Percentiles rank a stretch among this genome's conserved stretches.
Evolutionary conservation across 2,329 filamentous ascomycete species (phyloP).

Genomic region (Colletotrichum somersetense): DNA sequence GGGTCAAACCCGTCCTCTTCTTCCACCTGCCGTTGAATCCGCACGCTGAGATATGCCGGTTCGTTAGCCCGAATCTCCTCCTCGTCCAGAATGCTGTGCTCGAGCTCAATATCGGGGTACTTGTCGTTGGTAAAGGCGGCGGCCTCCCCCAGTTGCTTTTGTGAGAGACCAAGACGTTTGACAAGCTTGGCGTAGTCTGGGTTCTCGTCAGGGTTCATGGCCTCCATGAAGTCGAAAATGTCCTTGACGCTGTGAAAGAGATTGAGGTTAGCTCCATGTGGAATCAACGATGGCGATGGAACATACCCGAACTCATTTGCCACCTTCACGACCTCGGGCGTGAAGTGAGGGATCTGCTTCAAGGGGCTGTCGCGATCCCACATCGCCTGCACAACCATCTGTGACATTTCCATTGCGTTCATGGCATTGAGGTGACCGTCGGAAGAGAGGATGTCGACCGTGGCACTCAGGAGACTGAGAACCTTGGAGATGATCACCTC

Average conservation of each 20-base stretch:
- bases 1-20: constrained; percentile 77
- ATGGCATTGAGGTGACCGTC: constrained; percentile 97
- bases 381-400: constrained; percentile 99
- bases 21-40: constrained; percentile 86
- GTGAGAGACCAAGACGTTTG: constrained; percentile 81
- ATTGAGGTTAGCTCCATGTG: constrained; percentile 49
- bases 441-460: constrained; percentile 94
- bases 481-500: constrained; percentile 88
- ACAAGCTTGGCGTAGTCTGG: constrained; percentile 82
- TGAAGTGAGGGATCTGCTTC: constrained; percentile 98
- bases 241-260: constrained; percentile 78
- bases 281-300: constrained; percentile 16
- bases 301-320: constrained; percentile 82
- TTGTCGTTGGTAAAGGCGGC: constrained; percentile 96
- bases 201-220: constrained; percentile 97
- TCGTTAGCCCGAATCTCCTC: constrained; percentile 85
- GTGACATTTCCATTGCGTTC: constrained; percentile 98
- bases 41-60: constrained; percentile 85
- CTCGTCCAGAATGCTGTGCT: constrained; percentile 86
- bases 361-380: constrained; percentile 98
- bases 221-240: constrained; percentile 98
- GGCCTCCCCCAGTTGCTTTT: constrained; percentile 87
- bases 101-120: constrained; percentile 94
- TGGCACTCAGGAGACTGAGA: constrained; percentile 88
- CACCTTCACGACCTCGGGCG: constrained; percentile 83